Percentiles rank a stretch among this genome's conserved stretches.
Conservation (phyloP, 345 rosid genomes). For the Boechera stricta region DNA sequence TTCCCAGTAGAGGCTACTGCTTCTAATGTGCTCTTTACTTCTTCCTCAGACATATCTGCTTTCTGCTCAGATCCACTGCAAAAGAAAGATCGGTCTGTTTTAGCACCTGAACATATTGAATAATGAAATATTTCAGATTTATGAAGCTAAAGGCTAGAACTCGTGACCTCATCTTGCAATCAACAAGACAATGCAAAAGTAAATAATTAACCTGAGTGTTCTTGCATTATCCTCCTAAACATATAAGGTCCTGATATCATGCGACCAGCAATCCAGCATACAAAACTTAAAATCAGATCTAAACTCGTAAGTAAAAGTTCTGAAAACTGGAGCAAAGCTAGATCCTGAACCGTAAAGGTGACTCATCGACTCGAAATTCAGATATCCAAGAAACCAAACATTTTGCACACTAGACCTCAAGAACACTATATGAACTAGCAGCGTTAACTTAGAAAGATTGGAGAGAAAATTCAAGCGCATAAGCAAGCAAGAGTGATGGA, state of each 20-base stretch:
- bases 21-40: conserved; percentile 55
- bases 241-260: conserved; percentile 13
- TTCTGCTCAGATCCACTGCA: conserved; percentile 48
- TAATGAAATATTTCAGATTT: too few relatives aligned
- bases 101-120: background rate
- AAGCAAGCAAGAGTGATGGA: conserved; percentile 17
- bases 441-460: background rate
- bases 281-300: background rate
- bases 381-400: background rate
- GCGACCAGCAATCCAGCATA: background rate
- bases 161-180: conserved; percentile 11
- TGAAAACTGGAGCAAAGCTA: background rate
- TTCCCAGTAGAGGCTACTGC: conserved; percentile 78
- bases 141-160: too few relatives aligned
- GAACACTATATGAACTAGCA: conserved; percentile 9
- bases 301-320: background rate
- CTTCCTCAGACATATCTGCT: conserved; percentile 53
- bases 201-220: conserved; percentile 2
- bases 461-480: background rate
- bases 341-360: conserved; percentile 16
- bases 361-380: conserved; percentile 6
- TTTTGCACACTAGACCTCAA: background rate
- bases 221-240: conserved; percentile 27
- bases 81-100: conserved; percentile 14
- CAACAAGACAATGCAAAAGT: background rate